A percentile compares a stretch with the other conserved stretches of the same genome.
Evolutionary conservation across 1,284 basidiomycete genomes (phyloP).

Genomic region (Leccinum solheimii): DNA sequence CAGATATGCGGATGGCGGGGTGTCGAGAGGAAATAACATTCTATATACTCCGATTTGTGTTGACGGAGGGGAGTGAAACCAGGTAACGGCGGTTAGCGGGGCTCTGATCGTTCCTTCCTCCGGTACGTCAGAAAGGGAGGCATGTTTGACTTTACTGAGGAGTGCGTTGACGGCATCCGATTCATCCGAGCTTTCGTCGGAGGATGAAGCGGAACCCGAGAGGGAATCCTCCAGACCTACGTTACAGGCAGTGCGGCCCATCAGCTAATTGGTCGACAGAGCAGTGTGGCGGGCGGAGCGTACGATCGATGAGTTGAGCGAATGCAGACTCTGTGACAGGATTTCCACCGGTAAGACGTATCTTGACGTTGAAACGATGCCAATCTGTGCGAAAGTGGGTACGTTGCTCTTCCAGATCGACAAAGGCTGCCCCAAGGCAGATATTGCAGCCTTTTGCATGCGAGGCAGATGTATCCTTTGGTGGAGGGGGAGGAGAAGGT

Average conservation of each 20-base stretch:
- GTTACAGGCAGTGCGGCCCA: background rate
- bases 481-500: slow-evolving; percentile 34
- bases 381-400: slow-evolving; percentile 93
- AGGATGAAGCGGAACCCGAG: slow-evolving; percentile 81
- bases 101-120: slow-evolving; percentile 39
- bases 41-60: slow-evolving; percentile 90
- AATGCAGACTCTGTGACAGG: slow-evolving; percentile 74
- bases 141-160: slow-evolving; percentile 60
- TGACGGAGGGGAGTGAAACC: slow-evolving; percentile 84
- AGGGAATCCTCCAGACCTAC: slow-evolving; percentile 84
- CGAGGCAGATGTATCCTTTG: slow-evolving; percentile 25
- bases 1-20: slow-evolving; percentile 48
- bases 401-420: slow-evolving; percentile 80
- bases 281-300: slow-evolving; percentile 9
- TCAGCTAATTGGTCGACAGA: slow-evolving; percentile 2
- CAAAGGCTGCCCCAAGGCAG: slow-evolving; percentile 72
- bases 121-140: slow-evolving; percentile 49
- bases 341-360: slow-evolving; percentile 61
- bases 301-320: slow-evolving; percentile 77
- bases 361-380: slow-evolving; percentile 97
- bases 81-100: slow-evolving; percentile 77
- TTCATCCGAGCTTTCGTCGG: slow-evolving; percentile 51
- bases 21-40: slow-evolving; percentile 61
- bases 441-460: slow-evolving; percentile 67
- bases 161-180: slow-evolving; percentile 70